Evolutionary conservation across 108 stramenopile species (phyloP).

Genomic region (Nannochloropsis gaditana): DNA sequence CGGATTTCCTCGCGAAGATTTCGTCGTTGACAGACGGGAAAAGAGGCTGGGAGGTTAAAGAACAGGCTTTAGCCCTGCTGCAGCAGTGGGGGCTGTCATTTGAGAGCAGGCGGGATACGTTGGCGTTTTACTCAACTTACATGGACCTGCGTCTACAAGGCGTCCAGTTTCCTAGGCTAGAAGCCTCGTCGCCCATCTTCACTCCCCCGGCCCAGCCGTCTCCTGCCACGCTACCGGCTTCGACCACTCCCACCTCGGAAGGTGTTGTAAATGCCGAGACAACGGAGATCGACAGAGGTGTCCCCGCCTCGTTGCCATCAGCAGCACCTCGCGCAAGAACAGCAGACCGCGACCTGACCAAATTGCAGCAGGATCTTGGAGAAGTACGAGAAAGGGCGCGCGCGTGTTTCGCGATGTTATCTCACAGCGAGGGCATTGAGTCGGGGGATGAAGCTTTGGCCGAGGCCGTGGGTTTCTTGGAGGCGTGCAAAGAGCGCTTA

Average conservation of each 20-base stretch:
- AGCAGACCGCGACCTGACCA: background rate
- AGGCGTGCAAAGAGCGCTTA: conserved; percentile 56
- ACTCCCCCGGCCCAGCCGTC: conserved; percentile 30
- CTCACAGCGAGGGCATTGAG: conserved; percentile 42
- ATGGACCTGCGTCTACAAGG: conserved; percentile 34
- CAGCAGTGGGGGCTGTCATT: conserved; percentile 7
- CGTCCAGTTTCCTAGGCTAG: conserved; percentile 30
- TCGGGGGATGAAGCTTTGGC: conserved; percentile 49
- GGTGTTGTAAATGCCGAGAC: conserved; percentile 6
- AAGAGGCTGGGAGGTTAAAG: background rate
- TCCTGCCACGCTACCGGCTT: background rate
- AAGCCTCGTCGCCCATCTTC: conserved; percentile 28
- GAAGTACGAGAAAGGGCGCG: conserved; percentile 46
- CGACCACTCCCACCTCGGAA: background rate
- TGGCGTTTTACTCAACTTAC: background rate
- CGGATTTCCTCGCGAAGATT: background rate
- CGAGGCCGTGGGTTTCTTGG: conserved; percentile 57
- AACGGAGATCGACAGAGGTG: conserved; percentile 30
- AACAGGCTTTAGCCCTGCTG: background rate
- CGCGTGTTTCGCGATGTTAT: conserved; percentile 52
- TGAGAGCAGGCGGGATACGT: background rate
- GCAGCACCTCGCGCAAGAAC: background rate
- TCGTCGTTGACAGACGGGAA: background rate
- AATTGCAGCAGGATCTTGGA: conserved; percentile 18
- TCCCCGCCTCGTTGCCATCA: conserved; percentile 24